Conservation (phyloP, 345 rosid species). For the Dovyalis caffra region DNA sequence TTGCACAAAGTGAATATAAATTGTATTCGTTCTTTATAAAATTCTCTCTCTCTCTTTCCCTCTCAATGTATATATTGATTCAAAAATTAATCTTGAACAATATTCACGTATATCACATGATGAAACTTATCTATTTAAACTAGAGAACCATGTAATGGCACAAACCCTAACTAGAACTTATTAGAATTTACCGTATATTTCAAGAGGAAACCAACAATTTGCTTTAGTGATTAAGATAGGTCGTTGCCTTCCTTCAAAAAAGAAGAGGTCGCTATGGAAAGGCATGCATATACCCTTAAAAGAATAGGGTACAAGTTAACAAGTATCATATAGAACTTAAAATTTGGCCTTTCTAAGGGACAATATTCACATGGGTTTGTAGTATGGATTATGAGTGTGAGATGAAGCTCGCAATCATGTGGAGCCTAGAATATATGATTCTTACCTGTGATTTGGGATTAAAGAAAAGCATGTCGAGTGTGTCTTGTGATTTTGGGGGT, state of each 20-base stretch:
- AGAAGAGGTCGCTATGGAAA: conserved; percentile 33
- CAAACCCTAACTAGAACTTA: not conserved
- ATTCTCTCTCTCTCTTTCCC: no score
- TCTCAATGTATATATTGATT: no score
- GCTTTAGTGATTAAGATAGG: conserved; percentile 29
- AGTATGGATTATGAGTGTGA: not conserved
- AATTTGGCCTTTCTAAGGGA: conserved; percentile 27
- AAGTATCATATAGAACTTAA: conserved; percentile 8
- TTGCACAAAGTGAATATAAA: no score
- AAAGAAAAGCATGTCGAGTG: no score
- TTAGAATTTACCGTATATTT: not conserved
- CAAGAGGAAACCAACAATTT: conserved; percentile 9
- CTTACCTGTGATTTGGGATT: not conserved
- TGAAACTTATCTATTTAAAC: not conserved
- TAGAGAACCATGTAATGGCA: not conserved
- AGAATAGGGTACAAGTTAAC: not conserved
- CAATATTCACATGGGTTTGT: conserved; percentile 34
- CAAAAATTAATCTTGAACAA: not conserved
- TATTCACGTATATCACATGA: not conserved
- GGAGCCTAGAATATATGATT: not conserved
- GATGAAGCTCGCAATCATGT: not conserved
- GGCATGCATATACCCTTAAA: conserved; percentile 12
- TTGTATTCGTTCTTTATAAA: no score
- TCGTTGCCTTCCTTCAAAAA: conserved; percentile 17
- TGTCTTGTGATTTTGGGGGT: no score